Percentiles rank a stretch among this genome's conserved stretches.
These are phyloP conservation scores for Stephania cephalantha DNA, from an alignment of 164 flowering plant genomes.

Conservation along the genomic window DNA sequence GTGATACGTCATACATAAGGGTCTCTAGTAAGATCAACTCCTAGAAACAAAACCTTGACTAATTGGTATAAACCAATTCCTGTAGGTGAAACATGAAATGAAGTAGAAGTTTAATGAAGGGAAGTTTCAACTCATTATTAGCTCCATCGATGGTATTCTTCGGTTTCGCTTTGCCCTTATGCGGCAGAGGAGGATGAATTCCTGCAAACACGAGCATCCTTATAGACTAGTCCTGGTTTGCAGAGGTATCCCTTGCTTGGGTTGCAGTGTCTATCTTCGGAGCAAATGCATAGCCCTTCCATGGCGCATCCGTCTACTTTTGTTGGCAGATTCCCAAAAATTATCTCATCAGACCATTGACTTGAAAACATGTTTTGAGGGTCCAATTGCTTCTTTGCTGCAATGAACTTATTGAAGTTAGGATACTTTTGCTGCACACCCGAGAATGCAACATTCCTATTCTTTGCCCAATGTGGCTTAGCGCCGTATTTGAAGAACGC, in stretches of 20 bases:
- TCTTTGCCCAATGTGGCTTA: constrained; percentile 89
- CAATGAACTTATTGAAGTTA: constrained; percentile 42
- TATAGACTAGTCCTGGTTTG: constrained; percentile 52
- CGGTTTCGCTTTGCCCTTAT: background rate
- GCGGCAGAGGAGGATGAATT: constrained; percentile 24
- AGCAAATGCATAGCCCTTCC: constrained; percentile 72
- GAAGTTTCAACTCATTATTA: background rate
- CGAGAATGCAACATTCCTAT: constrained; percentile 59
- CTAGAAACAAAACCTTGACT: too few relatives aligned
- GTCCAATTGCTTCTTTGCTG: constrained; percentile 52
- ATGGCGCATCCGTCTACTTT: constrained; percentile 65
- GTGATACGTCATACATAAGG: too few relatives aligned
- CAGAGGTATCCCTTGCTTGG: constrained; percentile 58
- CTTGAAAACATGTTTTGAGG: constrained; percentile 59
- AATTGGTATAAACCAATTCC: background rate
- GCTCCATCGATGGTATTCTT: background rate
- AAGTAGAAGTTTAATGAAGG: background rate
- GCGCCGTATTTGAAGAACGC: constrained; percentile 80
- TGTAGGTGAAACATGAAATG: background rate
- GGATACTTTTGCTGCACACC: constrained; percentile 54
- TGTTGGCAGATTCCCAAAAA: constrained; percentile 33
- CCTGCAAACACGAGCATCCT: constrained; percentile 66
- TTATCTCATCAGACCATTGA: constrained; percentile 57
- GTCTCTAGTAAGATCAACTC: too few relatives aligned
- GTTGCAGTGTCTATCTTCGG: constrained; percentile 73